Evolutionary conservation across 768 basidiomycete genomes (phyloP).

Genomic region (Leccinum longicurvipes): DNA sequence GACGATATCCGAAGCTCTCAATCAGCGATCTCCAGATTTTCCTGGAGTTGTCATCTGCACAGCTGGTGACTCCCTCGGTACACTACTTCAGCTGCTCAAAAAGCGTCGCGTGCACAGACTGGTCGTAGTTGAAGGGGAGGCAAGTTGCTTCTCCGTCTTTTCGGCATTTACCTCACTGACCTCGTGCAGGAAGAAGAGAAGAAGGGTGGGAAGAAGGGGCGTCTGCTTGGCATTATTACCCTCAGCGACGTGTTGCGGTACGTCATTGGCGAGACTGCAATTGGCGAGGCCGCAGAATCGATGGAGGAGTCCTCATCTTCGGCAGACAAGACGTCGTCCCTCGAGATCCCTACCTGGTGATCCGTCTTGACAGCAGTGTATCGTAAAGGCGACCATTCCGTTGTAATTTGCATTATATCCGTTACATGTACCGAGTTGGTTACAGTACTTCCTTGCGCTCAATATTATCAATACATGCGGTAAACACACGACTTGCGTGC

Average conservation of each 20-base stretch:
- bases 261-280: conserved; percentile 63
- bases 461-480: conserved; percentile 4
- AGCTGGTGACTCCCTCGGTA: conserved; percentile 86
- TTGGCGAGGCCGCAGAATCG: conserved; percentile 43
- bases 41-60: conserved; percentile 96
- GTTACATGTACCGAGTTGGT: background rate
- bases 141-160: conserved; percentile 29
- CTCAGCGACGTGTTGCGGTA: conserved; percentile 86
- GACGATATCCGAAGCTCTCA: conserved; percentile 88
- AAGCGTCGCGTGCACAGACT: conserved; percentile 91
- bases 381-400: background rate
- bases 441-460: background rate
- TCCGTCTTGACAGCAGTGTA: background rate
- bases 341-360: conserved; percentile 20
- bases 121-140: conserved; percentile 93
- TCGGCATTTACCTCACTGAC: background rate
- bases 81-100: conserved; percentile 86
- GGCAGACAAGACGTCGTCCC: conserved; percentile 12
- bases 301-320: conserved; percentile 26
- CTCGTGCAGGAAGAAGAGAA: conserved; percentile 71
- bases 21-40: conserved; percentile 91
- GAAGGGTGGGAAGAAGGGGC: conserved; percentile 76
- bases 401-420: background rate
- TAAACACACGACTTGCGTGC: conserved; percentile 4
- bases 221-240: conserved; percentile 82